Evolutionary conservation across 345 rosid species (phyloP).

Genomic region (Eucalyptus camaldulensis): DNA sequence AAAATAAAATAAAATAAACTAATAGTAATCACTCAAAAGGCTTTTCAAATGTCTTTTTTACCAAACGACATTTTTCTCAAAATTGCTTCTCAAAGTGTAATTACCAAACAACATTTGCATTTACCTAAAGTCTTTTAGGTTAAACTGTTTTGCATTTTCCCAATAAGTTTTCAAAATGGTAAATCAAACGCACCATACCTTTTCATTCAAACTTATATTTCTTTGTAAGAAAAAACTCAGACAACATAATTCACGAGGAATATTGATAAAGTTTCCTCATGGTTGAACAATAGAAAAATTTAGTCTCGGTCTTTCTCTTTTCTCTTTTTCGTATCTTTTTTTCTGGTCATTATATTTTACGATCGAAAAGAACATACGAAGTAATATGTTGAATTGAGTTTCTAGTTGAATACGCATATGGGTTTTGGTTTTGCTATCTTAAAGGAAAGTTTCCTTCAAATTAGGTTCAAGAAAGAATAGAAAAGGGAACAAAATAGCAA

Average conservation of each 20-base stretch:
- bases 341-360: neutral
- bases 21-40: no score
- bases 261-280: neutral
- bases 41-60: no score
- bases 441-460: neutral
- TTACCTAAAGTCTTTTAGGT: no score
- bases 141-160: no score
- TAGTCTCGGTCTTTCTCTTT: neutral
- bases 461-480: neutral
- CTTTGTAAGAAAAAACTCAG: neutral
- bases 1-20: no score
- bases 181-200: neutral
- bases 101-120: no score
- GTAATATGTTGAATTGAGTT: neutral
- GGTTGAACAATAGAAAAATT: neutral
- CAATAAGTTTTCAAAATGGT: no score
- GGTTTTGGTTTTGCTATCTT: neutral
- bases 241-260: neutral
- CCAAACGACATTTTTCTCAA: no score
- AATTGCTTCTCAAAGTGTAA: no score
- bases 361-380: neutral
- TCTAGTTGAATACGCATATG: neutral
- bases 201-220: neutral
- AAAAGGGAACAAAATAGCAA: neutral
- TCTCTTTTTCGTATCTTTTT: neutral